Evolutionary conservation across 2,329 filamentous ascomycete genomes (phyloP), one percentile per base, ranked within the genome.

Genomic region (Stemphylium lycopersici): DNA sequence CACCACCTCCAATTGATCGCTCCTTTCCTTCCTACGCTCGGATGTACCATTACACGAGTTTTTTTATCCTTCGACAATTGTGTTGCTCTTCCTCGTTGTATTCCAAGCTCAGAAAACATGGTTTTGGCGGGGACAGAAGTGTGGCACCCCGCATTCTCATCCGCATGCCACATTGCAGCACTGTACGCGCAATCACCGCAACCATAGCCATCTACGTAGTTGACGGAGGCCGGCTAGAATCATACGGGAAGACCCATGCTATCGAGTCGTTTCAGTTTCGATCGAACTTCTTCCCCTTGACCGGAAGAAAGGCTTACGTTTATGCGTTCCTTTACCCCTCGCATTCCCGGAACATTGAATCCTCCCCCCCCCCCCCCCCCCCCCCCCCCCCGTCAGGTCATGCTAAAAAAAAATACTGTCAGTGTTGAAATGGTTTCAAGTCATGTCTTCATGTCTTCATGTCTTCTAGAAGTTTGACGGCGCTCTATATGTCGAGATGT

Each of bases 391-490:
- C 52, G 37, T 56, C 48, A 58, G 55, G 56, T 56, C 52, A 47
- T 52, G 54, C 37, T 39, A 43, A 49, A 40, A 43, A 49, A 40
- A 41, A 31, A 55, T 62, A 55, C 61, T 70, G 62, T 70, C 63
- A 69, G 47, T 63, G 52, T 51, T 47, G 47, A 40, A 55, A 37
- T 22, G 58, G 70, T 72, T 72, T 72, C 69, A 72, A 48, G 44
- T 64, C 57, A 42, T 26, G 32, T 54, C 58, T 72, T 71, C 68
- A n/a, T n/a, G n/a, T n/a, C n/a, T n/a, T 64, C 57, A 42, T 26
- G 32, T 54, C 58, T 72, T 71, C 68, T 67, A 67, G 69, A 72
- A 72, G 60, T 40, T 55, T 52, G 52, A 24, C 37, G 48, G 48
- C 58, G 52, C 51, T 61, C 48, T 46, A 55, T 40, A 55, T 46